Base-by-base conservation (phyloP, 2,329 filamentous ascomycete genomes). In the Aspergillus cejpii region DNA sequence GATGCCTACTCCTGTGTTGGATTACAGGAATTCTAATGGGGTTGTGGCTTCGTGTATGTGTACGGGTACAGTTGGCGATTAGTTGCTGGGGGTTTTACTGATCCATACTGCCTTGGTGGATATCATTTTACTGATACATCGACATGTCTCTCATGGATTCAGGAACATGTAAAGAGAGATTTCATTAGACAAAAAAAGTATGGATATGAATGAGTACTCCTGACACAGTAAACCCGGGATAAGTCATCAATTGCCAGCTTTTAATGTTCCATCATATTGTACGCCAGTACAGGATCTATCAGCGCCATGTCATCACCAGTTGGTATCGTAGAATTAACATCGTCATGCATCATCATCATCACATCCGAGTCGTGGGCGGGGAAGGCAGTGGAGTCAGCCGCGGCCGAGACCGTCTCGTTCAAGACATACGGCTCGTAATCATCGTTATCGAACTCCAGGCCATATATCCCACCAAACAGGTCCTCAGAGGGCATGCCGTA, bases 261-360 rank as follows among this genome's bases (percentile, higher is more conserved):
- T n/a, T n/a, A n/a, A n/a, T n/a, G n/a, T n/a, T 58, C 57, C 52
- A 59, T 58, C 54, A 57, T 44, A 46, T 59, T 53, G 43, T 62
- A 66, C 31, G 55, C 51, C 45, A 64, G 47, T 28, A 61, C 54
- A 50, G 65, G 63, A 48, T 69, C 63, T 48, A 66, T 62, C 48
- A 64, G 49, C 27, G 57, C 54, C 56, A 64, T 57, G 12, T 63
- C 59, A 37, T 64, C 52, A 43, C 54, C 50, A 47, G 47, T 55
- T 50, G 59, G 58, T 58, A 63, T 60, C 50, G 57, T 56, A 45
- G 54, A 51, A 51, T 55, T 44, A 39, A 51, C 41, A 45, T 55
- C 38, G 29, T 38, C 51, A 36, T 61, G 56, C 57, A 62, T 62
- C 50, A 58, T 44, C 57, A 62, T 62, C 50, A 58, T 44, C 21